phyloP scores from a whole-genome alignment of 192 early-diverging fungal genomes.

The Podila epigama region DNA sequence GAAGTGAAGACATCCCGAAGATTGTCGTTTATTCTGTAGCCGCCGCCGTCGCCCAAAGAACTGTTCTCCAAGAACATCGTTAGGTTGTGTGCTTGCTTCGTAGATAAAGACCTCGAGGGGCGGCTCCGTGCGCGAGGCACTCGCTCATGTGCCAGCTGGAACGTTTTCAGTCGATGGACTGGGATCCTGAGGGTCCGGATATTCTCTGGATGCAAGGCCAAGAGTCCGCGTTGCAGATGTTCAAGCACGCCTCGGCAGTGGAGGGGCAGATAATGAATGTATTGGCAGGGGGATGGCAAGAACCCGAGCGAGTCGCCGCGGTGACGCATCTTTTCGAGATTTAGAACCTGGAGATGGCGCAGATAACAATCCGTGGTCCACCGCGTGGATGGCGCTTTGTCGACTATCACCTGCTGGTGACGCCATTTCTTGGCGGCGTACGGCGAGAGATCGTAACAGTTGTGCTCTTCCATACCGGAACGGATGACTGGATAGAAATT shows the following conservation, averaged over 20 bases:
- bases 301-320: no score
- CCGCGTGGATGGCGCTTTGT: neutral
- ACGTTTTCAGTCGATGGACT: constrained; percentile 8
- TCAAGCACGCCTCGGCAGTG: neutral
- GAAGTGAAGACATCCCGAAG: no score
- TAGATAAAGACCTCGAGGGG: neutral
- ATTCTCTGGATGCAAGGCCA: neutral
- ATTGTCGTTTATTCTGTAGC: no score
- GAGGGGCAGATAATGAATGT: neutral
- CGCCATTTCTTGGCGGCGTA: no score
- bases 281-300: no score
- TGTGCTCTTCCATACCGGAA: no score
- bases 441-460: no score
- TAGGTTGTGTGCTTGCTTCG: no score
- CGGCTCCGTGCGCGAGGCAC: neutral
- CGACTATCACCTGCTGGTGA: neutral
- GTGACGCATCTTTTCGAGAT: neutral
- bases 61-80: no score
- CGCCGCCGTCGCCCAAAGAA: no score
- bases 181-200: constrained; percentile 1
- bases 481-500: neutral
- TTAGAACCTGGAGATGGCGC: neutral
- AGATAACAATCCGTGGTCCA: constrained; percentile 1
- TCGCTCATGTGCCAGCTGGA: neutral
- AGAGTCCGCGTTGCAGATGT: neutral